These are phyloP conservation scores for Blepharisma stoltei DNA, from an alignment of 73 alveolate genomes.

Conservation along the genomic window DNA sequence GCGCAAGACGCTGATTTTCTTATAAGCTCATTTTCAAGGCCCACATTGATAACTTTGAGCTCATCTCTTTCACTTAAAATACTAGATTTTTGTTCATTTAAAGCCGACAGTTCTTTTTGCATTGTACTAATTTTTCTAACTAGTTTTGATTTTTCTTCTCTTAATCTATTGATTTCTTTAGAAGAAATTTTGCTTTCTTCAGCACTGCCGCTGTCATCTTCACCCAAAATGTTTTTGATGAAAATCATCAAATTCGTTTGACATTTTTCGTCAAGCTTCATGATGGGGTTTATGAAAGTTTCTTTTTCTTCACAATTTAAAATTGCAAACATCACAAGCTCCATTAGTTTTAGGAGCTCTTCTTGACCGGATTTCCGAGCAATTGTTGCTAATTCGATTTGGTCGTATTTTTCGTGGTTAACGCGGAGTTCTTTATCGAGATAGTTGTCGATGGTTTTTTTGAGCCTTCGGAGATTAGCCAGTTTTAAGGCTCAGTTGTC, in stretches of 20 bases:
- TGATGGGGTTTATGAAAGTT: background rate
- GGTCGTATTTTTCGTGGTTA: background rate
- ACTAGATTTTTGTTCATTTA: background rate
- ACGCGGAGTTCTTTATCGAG: background rate
- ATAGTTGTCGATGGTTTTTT: background rate
- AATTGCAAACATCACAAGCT: conserved; percentile 8
- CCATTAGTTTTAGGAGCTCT: background rate
- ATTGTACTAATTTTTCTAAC: background rate
- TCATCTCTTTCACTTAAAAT: conserved; percentile 8
- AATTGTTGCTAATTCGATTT: conserved; percentile 1
- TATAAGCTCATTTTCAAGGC: background rate
- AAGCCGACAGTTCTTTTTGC: background rate
- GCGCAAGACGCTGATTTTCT: background rate
- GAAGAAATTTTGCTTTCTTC: background rate
- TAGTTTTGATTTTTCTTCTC: background rate
- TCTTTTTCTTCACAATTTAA: background rate
- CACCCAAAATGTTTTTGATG: conserved; percentile 7
- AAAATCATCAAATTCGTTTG: conserved; percentile 26
- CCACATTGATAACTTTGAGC: background rate
- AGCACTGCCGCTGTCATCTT: background rate
- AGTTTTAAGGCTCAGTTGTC: conserved; percentile 3
- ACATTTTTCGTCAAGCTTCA: conserved; percentile 11
- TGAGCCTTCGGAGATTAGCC: background rate
- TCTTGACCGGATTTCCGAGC: background rate
- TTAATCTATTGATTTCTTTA: background rate